Evolutionary conservation across 495 filamentous ascomycete species (phyloP).

Genomic region (Penicillium parvum): DNA sequence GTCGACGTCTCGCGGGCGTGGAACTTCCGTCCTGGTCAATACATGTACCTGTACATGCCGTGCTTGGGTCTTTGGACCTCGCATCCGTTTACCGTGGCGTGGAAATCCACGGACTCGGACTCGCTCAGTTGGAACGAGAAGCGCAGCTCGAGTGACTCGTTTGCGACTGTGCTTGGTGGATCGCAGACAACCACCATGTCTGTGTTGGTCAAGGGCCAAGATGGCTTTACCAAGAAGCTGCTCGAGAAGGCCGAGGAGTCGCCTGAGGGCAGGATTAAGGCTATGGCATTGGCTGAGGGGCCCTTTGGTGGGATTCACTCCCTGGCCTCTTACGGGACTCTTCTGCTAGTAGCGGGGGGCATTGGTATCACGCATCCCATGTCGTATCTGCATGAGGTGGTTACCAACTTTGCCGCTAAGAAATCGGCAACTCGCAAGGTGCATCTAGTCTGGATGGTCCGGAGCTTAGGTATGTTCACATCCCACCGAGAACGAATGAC

Average conservation of each 20-base stretch:
- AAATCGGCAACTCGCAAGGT: slow-evolving; percentile 42
- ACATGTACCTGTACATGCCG: slow-evolving; percentile 55
- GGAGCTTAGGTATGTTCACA: slow-evolving; percentile 30
- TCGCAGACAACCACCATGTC: slow-evolving; percentile 41
- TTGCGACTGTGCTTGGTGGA: slow-evolving; percentile 29
- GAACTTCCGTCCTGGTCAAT: slow-evolving; percentile 47
- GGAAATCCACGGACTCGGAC: slow-evolving; percentile 28
- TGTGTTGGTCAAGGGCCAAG: slow-evolving; percentile 50
- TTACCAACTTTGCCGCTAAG: slow-evolving; percentile 36
- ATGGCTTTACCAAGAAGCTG: slow-evolving; percentile 51
- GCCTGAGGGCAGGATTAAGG: slow-evolving; percentile 36
- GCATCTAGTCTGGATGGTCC: slow-evolving; percentile 39
- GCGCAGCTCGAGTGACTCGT: slow-evolving; percentile 30
- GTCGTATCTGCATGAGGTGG: slow-evolving; percentile 48
- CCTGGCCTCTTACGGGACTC: slow-evolving; percentile 50
- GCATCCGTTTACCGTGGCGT: slow-evolving; percentile 57
- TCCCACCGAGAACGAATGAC: neutral
- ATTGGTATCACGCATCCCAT: slow-evolving; percentile 59
- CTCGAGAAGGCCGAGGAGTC: slow-evolving; percentile 41
- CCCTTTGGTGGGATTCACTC: slow-evolving; percentile 54
- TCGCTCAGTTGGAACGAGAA: slow-evolving; percentile 20
- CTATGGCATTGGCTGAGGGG: slow-evolving; percentile 50
- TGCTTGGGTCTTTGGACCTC: slow-evolving; percentile 47
- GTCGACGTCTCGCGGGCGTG: slow-evolving; percentile 47
- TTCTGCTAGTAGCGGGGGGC: slow-evolving; percentile 53